Percentiles rank a stretch among this genome's conserved stretches.
Conservation (phyloP, 192 early-diverging fungal genomes). For the Lobosporangium transversale region DNA sequence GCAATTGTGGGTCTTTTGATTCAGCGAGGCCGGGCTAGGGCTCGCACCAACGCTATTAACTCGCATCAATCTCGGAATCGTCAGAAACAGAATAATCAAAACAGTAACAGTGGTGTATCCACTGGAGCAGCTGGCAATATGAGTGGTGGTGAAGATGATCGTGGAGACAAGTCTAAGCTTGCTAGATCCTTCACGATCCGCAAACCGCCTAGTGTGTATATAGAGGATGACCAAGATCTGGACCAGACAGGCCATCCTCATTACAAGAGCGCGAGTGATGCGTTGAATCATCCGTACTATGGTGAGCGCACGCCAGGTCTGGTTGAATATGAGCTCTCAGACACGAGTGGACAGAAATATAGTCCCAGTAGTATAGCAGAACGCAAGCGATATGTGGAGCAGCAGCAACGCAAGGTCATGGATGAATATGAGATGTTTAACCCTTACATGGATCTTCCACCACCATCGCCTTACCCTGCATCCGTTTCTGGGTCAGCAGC, state of each 20-base stretch:
- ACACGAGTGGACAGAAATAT: constrained; percentile 41
- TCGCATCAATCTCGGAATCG: constrained; percentile 38
- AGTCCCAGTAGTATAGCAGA: constrained; percentile 35
- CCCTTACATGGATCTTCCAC: constrained; percentile 33
- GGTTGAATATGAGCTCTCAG: constrained; percentile 48
- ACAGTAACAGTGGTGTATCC: background rate
- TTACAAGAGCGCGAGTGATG: constrained; percentile 41
- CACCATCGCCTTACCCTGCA: constrained; percentile 35
- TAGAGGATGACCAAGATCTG: constrained; percentile 42
- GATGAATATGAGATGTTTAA: constrained; percentile 54
- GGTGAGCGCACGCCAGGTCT: constrained; percentile 28
- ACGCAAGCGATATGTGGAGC: constrained; percentile 50
- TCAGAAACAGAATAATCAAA: constrained; percentile 10
- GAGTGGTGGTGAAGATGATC: constrained; percentile 18
- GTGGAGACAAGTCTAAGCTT: constrained; percentile 36
- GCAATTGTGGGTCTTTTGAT: constrained; percentile 32
- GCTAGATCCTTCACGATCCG: constrained; percentile 52
- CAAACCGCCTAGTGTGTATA: constrained; percentile 33
- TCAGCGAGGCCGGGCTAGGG: constrained; percentile 19
- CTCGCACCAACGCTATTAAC: constrained; percentile 36
- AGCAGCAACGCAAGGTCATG: constrained; percentile 52
- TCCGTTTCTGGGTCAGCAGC: constrained; percentile 16
- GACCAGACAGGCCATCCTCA: constrained; percentile 48
- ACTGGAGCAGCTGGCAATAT: background rate
- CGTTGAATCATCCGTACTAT: constrained; percentile 46